Conservation (phyloP, 2,329 filamentous ascomycete species). For the Epichloe gansuensis region DNA sequence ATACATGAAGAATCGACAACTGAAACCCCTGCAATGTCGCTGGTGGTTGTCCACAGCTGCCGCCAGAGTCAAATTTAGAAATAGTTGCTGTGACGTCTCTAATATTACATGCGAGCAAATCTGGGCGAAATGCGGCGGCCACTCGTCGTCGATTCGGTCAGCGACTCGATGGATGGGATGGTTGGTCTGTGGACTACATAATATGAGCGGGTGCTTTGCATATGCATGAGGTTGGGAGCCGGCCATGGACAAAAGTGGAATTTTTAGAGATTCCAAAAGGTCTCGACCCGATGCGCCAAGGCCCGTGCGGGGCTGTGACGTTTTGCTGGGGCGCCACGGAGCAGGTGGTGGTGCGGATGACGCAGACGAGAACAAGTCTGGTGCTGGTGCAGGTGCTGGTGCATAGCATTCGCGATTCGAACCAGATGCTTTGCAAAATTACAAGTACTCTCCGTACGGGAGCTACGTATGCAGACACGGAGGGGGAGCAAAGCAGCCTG, state of each 20-base stretch:
- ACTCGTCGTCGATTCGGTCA: background rate
- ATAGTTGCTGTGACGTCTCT: background rate
- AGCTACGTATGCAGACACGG: too few relatives aligned
- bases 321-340: background rate
- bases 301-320: too few relatives aligned
- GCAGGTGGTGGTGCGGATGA: background rate
- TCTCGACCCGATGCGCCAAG: slow-evolving; percentile 8
- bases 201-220: background rate
- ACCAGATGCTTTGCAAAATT: too few relatives aligned
- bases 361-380: background rate
- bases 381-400: too few relatives aligned
- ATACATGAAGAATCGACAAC: too few relatives aligned
- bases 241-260: background rate
- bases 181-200: too few relatives aligned
- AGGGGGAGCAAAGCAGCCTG: too few relatives aligned
- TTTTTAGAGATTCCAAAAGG: background rate
- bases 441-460: too few relatives aligned
- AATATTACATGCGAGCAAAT: too few relatives aligned
- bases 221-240: background rate
- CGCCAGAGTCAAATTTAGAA: background rate
- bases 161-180: background rate
- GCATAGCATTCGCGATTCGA: too few relatives aligned
- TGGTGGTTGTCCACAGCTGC: background rate
- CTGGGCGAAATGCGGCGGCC: too few relatives aligned
- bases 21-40: too few relatives aligned